Percentiles rank a stretch among this genome's conserved stretches.
Conservation (phyloP, 2,329 filamentous ascomycete genomes). For the Aspergillus sp. region DNA sequence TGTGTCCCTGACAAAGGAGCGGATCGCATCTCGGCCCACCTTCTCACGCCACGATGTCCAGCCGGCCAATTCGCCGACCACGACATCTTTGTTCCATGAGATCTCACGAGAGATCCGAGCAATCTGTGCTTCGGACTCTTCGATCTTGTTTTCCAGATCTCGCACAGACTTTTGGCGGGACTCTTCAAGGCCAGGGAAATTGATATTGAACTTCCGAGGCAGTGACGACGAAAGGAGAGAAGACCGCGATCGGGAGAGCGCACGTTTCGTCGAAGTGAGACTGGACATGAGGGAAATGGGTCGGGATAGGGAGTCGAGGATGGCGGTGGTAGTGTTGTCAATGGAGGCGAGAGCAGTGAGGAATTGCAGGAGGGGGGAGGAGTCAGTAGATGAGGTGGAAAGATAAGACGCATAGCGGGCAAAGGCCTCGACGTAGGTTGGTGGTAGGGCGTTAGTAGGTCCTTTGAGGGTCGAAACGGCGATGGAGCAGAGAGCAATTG, state of each 20-base stretch:
- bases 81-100: slow-evolving; percentile 87
- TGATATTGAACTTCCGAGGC: slow-evolving; percentile 47
- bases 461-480: slow-evolving; percentile 51
- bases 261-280: slow-evolving; percentile 71
- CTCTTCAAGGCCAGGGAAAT: slow-evolving; percentile 67
- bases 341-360: slow-evolving; percentile 75
- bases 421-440: slow-evolving; percentile 67
- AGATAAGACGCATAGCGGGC: slow-evolving; percentile 66
- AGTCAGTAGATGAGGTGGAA: slow-evolving; percentile 62
- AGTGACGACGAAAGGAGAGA: slow-evolving; percentile 64
- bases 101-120: slow-evolving; percentile 76
- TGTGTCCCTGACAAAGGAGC: slow-evolving; percentile 73
- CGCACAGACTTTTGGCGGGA: slow-evolving; percentile 77
- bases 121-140: slow-evolving; percentile 67
- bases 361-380: slow-evolving; percentile 70
- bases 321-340: slow-evolving; percentile 79
- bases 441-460: slow-evolving; percentile 63
- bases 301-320: slow-evolving; percentile 74
- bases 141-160: slow-evolving; percentile 79
- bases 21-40: slow-evolving; percentile 71
- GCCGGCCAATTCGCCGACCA: slow-evolving; percentile 84
- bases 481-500: slow-evolving; percentile 42
- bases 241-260: slow-evolving; percentile 74
- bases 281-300: slow-evolving; percentile 75
- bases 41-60: slow-evolving; percentile 89